phyloP scores from a whole-genome alignment of 139 green algal species.

The Dunaliella primolecta region DNA sequence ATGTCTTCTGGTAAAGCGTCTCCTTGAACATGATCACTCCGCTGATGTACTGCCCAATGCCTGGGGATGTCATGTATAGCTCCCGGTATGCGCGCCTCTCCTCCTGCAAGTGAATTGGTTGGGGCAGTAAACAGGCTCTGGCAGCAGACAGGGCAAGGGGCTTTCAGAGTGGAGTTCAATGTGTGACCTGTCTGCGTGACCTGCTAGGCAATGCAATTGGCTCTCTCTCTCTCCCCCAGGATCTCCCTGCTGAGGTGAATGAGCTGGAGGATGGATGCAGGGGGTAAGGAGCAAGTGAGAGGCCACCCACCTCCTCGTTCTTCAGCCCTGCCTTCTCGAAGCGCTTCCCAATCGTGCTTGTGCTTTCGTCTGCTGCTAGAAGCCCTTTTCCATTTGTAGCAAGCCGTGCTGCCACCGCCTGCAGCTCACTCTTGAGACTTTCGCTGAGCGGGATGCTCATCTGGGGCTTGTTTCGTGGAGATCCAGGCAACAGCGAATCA shows the following conservation, averaged over 20 bases:
- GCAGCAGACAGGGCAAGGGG: not conserved
- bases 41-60: conserved; percentile 63
- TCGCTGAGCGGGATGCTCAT: too few relatives aligned
- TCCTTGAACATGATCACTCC: conserved; percentile 94
- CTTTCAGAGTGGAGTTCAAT: not conserved
- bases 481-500: too few relatives aligned
- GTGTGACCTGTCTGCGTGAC: not conserved
- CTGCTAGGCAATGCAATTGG: not conserved
- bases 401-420: conserved; percentile 24
- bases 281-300: not conserved
- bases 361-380: conserved; percentile 78
- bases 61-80: conserved; percentile 60
- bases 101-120: conserved; percentile 27
- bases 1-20: conserved; percentile 70
- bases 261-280: not conserved
- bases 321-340: conserved; percentile 69
- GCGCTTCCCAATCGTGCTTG: conserved; percentile 80
- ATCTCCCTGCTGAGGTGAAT: too few relatives aligned
- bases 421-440: conserved; percentile 17
- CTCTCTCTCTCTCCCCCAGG: too few relatives aligned
- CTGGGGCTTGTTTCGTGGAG: too few relatives aligned
- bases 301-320: conserved; percentile 52
- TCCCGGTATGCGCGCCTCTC: conserved; percentile 65
- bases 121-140: not conserved
- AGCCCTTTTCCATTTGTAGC: conserved; percentile 66